These are phyloP conservation scores for Glomus cerebriforme DNA, from an alignment of 192 early-diverging fungal species.

Conservation along the genomic window DNA sequence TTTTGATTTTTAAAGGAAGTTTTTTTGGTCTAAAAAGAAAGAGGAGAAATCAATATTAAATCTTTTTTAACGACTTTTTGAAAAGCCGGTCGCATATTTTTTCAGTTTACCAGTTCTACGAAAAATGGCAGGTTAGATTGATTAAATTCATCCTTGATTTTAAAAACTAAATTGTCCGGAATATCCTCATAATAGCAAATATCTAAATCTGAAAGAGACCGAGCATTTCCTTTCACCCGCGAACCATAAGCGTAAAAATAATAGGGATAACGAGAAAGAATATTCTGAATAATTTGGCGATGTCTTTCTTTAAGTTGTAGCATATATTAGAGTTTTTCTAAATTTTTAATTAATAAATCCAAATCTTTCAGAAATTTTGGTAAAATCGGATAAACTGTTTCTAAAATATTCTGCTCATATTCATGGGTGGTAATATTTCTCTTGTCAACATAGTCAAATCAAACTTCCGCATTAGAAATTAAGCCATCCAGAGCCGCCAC, in stretches of 20 bases:
- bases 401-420: background rate
- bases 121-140: background rate
- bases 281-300: background rate
- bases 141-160: background rate
- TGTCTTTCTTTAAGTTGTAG: background rate
- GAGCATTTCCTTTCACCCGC: background rate
- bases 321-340: background rate
- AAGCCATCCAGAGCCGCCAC: background rate
- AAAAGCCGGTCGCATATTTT: background rate
- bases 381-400: background rate
- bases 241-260: too few species aligned
- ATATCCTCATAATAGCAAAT: background rate
- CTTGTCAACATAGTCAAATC: background rate
- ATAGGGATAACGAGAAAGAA: background rate
- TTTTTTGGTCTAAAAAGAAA: too few species aligned
- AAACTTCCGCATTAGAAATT: background rate
- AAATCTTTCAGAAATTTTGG: background rate
- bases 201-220: background rate
- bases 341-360: conserved; percentile 1
- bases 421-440: background rate
- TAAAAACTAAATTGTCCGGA: background rate
- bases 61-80: background rate
- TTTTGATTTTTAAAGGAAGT: too few species aligned
- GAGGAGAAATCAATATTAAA: background rate
- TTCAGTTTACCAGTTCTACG: background rate